These are phyloP conservation scores for Agroathelia rolfsii DNA, from an alignment of 1,284 basidiomycete species.

Conservation along the genomic window DNA sequence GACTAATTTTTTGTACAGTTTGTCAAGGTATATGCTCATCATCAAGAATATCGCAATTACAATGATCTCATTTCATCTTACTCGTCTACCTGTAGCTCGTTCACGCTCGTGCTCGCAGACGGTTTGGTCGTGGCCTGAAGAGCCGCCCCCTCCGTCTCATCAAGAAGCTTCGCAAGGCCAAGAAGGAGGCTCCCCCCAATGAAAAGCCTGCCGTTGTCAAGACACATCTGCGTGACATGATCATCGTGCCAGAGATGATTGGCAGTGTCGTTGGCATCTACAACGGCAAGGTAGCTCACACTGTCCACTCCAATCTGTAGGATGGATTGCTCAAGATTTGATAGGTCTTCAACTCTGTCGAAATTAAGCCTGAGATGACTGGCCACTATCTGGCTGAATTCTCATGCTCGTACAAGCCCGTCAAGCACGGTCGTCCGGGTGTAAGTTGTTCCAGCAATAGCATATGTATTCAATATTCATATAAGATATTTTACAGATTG, in stretches of 20 bases:
- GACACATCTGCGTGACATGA: conserved; percentile 99
- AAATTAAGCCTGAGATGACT: conserved; percentile 99
- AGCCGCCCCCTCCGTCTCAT: conserved; percentile 98
- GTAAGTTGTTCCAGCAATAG: conserved; percentile 29
- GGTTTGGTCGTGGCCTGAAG: conserved; percentile 98
- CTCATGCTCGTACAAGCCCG: conserved; percentile 93
- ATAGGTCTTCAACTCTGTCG: conserved; percentile 90
- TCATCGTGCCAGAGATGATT: conserved; percentile 99
- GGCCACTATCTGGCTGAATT: conserved; percentile 98
- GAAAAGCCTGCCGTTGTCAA: conserved; percentile 98
- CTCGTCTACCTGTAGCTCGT: conserved; percentile 82
- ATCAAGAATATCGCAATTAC: conserved; percentile 8
- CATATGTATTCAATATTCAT: conserved; percentile 1
- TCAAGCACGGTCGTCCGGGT: conserved; percentile 99
- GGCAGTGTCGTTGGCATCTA: conserved; percentile 95
- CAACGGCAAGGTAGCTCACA: conserved; percentile 95
- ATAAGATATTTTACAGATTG: conserved; percentile 42
- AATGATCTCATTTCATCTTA: conserved; percentile 7
- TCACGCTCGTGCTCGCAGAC: conserved; percentile 95
- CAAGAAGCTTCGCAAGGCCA: conserved; percentile 99
- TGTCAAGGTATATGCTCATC: conserved; percentile 50
- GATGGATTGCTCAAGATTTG: not conserved
- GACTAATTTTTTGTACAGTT: conserved; percentile 43
- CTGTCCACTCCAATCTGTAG: not conserved
- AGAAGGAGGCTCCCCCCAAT: conserved; percentile 97